phyloP scores from a whole-genome alignment of 78 protist genomes.

The Tieghemostelium lacteum region DNA sequence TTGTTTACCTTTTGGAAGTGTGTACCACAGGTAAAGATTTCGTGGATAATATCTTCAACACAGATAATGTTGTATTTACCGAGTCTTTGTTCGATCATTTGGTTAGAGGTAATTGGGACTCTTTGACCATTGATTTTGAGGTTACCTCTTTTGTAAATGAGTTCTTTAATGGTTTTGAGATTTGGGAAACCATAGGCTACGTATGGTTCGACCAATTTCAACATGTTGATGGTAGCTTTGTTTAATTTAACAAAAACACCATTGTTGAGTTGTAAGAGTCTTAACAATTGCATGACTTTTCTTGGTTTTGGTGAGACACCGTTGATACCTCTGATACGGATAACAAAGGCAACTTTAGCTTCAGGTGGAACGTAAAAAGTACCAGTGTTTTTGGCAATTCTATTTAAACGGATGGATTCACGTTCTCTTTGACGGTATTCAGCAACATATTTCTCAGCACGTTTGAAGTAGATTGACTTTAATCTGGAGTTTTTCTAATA shows the following conservation, averaged over 20 bases:
- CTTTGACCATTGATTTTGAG: conserved; percentile 96
- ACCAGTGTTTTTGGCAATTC: conserved; percentile 94
- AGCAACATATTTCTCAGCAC: conserved; percentile 92
- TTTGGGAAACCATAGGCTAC: conserved; percentile 98
- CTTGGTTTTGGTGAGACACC: conserved; percentile 96
- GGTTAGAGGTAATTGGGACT: conserved; percentile 96
- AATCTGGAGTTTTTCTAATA: conserved; percentile 28
- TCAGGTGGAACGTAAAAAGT: conserved; percentile 96
- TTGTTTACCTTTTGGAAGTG: conserved; percentile 96
- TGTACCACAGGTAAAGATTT: conserved; percentile 98
- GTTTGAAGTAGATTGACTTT: conserved; percentile 81
- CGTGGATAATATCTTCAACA: conserved; percentile 99
- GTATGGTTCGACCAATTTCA: conserved; percentile 97
- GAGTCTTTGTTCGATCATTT: conserved; percentile 88
- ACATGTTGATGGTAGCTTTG: conserved; percentile 99
- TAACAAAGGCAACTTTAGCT: conserved; percentile 99
- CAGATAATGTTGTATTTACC: conserved; percentile 95
- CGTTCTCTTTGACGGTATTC: conserved; percentile 92
- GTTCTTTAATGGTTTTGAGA: conserved; percentile 96
- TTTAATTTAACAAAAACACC: conserved; percentile 98
- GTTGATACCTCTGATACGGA: conserved; percentile 99
- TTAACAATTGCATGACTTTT: conserved; percentile 98
- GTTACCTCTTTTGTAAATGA: conserved; percentile 99
- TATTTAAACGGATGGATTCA: conserved; percentile 75
- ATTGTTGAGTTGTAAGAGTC: conserved; percentile 99